Percentiles rank a stretch among this genome's conserved stretches.
Conservation (phyloP, 306 rosid genomes). For the Herpetospermum pedunculosum region DNA sequence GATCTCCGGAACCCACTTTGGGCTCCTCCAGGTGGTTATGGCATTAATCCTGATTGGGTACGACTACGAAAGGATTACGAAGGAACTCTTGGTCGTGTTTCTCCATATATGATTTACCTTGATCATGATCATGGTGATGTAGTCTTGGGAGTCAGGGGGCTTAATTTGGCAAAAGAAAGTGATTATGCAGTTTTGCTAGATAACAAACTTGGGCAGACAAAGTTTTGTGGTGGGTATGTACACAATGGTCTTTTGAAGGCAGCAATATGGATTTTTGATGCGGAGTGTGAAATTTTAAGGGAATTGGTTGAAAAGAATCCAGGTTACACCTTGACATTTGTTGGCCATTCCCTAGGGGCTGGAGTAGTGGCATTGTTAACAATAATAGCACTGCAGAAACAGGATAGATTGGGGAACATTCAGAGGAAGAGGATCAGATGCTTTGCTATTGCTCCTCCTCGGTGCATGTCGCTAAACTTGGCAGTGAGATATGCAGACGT, state of each 20-base stretch:
- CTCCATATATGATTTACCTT: constrained; percentile 77
- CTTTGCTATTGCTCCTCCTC: constrained; percentile 70
- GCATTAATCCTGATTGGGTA: constrained; percentile 71
- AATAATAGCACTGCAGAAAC: constrained; percentile 44
- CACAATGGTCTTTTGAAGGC: constrained; percentile 87
- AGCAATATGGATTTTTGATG: constrained; percentile 60
- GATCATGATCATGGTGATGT: constrained; percentile 82
- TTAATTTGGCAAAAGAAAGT: constrained; percentile 72
- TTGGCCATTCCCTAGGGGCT: constrained; percentile 86
- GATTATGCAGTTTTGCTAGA: constrained; percentile 81
- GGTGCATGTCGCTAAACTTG: constrained; percentile 85
- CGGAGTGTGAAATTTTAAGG: constrained; percentile 52
- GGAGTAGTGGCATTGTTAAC: constrained; percentile 88
- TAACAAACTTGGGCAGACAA: constrained; percentile 77
- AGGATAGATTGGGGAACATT: constrained; percentile 47
- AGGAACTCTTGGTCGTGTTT: constrained; percentile 49
- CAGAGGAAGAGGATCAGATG: constrained; percentile 72
- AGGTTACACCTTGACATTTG: constrained; percentile 46
- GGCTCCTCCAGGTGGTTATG: constrained; percentile 90
- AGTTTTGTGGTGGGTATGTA: constrained; percentile 81
- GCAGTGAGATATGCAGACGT: constrained; percentile 96
- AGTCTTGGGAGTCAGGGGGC: constrained; percentile 67
- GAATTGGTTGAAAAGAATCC: constrained; percentile 52
- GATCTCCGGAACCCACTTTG: constrained; percentile 67
- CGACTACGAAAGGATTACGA: constrained; percentile 50